A percentile compares a stretch with the other conserved stretches of the same genome.
Conservation (phyloP, 2,329 filamentous ascomycete genomes). For the Ophiostoma angusticollis region DNA sequence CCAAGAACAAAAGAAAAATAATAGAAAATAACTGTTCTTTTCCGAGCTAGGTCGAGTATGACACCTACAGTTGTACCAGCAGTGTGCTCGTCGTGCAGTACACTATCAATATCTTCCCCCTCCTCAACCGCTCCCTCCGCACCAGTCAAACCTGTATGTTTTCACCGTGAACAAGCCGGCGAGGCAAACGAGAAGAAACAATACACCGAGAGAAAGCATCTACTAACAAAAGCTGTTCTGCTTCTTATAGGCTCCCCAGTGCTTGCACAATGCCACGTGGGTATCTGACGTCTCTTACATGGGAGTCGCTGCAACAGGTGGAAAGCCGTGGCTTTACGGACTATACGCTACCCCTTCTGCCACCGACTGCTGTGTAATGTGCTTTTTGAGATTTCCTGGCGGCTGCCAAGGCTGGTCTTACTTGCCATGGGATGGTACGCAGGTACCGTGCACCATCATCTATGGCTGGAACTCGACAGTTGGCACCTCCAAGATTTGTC, state of each 20-base stretch:
- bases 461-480: slow-evolving; percentile 9
- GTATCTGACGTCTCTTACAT: slow-evolving; percentile 8
- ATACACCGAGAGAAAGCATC: too few relatives aligned
- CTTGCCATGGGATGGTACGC: slow-evolving; percentile 9
- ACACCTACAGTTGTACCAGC: neutral
- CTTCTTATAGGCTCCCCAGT: neutral
- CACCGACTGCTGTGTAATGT: slow-evolving; percentile 7
- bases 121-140: neutral
- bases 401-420: slow-evolving; percentile 13
- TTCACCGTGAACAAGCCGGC: too few relatives aligned
- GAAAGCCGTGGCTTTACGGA: slow-evolving; percentile 9
- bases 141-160: neutral
- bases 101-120: neutral
- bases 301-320: slow-evolving; percentile 4
- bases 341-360: slow-evolving; percentile 1
- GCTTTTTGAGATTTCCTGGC: slow-evolving; percentile 1
- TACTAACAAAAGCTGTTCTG: too few relatives aligned
- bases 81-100: neutral
- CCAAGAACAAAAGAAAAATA: too few relatives aligned
- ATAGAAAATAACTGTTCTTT: too few relatives aligned
- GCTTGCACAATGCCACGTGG: slow-evolving; percentile 3
- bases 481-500: slow-evolving; percentile 3
- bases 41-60: too few relatives aligned
- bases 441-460: slow-evolving; percentile 11
- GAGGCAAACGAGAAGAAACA: too few relatives aligned